Evolutionary conservation across 2,329 filamentous ascomycete genomes (phyloP).

Genomic region (Tolypocladium guangdongense): DNA sequence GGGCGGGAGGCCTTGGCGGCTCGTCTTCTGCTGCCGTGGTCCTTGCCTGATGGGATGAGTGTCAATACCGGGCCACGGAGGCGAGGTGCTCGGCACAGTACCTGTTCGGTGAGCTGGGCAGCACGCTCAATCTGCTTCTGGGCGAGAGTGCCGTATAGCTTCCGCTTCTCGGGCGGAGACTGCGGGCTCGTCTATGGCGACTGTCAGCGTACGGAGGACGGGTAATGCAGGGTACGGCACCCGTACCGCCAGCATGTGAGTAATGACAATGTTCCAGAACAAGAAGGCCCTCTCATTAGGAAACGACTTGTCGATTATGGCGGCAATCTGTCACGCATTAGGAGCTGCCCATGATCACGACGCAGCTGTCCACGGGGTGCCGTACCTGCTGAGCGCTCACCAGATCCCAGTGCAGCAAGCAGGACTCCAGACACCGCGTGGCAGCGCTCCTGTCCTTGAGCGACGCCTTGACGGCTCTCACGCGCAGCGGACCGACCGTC

Average conservation of each 20-base stretch:
- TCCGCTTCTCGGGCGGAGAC: slow-evolving; percentile 35
- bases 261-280: slow-evolving; percentile 45
- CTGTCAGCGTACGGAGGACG: not conserved
- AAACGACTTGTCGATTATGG: slow-evolving; percentile 39
- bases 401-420: slow-evolving; percentile 44
- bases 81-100: slow-evolving; percentile 9
- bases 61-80: not conserved
- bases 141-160: slow-evolving; percentile 39
- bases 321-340: slow-evolving; percentile 34
- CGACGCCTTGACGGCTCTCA: slow-evolving; percentile 40
- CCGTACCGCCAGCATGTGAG: slow-evolving; percentile 40
- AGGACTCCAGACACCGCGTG: slow-evolving; percentile 38
- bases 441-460: slow-evolving; percentile 32
- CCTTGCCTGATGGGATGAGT: slow-evolving; percentile 8
- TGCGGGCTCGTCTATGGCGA: slow-evolving; percentile 32
- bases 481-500: slow-evolving; percentile 38
- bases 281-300: slow-evolving; percentile 35
- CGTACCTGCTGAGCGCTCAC: slow-evolving; percentile 44
- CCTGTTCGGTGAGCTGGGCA: slow-evolving; percentile 33
- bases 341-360: not conserved
- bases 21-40: slow-evolving; percentile 7
- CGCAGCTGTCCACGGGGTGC: not conserved
- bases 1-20: slow-evolving; percentile 11
- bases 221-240: not conserved
- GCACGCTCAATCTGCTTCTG: slow-evolving; percentile 40